Evolutionary conservation across 202 grass and related monocot species (phyloP).

Genomic region (Eragrostis tef): DNA sequence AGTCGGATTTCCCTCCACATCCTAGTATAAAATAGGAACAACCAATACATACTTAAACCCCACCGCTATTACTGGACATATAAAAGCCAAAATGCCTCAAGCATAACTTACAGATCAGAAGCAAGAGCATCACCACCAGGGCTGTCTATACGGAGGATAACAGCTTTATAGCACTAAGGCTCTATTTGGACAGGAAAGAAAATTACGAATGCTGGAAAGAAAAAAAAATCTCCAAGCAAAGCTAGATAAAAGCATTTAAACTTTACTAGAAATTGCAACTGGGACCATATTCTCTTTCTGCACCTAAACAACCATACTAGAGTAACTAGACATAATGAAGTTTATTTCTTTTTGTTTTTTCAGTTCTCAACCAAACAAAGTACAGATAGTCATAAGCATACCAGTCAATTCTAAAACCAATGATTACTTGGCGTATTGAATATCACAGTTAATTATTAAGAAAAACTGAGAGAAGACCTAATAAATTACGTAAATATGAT

Average conservation of each 20-base stretch:
- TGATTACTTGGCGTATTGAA: constrained; percentile 11
- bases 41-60: constrained; percentile 33
- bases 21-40: constrained; percentile 57
- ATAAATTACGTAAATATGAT: no score
- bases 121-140: constrained; percentile 97
- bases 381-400: constrained; percentile 3
- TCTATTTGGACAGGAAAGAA: background rate
- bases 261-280: background rate
- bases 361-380: constrained; percentile 13
- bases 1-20: constrained; percentile 88
- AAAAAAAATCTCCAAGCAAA: background rate
- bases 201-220: background rate
- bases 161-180: constrained; percentile 72
- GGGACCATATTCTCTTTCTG: constrained; percentile 1
- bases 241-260: background rate
- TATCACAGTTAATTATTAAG: background rate
- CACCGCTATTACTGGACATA: background rate
- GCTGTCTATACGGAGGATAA: constrained; percentile 92
- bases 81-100: constrained; percentile 27
- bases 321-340: background rate
- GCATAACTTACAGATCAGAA: constrained; percentile 80
- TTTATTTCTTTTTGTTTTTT: background rate
- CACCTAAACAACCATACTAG: constrained; percentile 31
- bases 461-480: no score
- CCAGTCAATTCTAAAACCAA: constrained; percentile 33